phyloP scores from a whole-genome alignment of 2,329 filamentous ascomycete genomes.

The Colletotrichum spaethianum region DNA sequence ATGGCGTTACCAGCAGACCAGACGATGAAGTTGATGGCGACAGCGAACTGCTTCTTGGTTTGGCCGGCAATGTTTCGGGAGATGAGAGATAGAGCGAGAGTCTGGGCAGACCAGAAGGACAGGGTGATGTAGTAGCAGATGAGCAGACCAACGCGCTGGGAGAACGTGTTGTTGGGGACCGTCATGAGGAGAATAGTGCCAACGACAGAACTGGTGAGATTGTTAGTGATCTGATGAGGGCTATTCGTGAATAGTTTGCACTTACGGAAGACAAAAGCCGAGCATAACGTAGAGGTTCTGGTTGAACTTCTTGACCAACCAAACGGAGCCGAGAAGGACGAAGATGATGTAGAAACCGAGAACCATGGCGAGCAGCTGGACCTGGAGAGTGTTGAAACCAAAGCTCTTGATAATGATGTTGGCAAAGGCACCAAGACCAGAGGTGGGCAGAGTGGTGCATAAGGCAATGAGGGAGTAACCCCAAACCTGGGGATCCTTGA shows the following conservation, averaged over 20 bases:
- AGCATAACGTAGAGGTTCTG: slow-evolving; percentile 80
- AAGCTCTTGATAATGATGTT: slow-evolving; percentile 82
- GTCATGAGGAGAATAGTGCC: slow-evolving; percentile 82
- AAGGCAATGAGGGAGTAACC: slow-evolving; percentile 76
- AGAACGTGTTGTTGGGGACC: slow-evolving; percentile 69
- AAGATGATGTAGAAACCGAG: slow-evolving; percentile 81
- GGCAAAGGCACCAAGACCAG: slow-evolving; percentile 80
- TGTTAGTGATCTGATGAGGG: background rate
- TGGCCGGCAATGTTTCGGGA: slow-evolving; percentile 80
- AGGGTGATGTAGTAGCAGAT: slow-evolving; percentile 83
- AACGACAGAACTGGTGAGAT: slow-evolving; percentile 70
- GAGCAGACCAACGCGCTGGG: slow-evolving; percentile 76
- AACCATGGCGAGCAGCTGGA: slow-evolving; percentile 82
- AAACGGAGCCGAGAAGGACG: slow-evolving; percentile 76
- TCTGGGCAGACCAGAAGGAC: slow-evolving; percentile 83
- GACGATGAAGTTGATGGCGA: slow-evolving; percentile 79
- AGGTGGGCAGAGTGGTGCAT: slow-evolving; percentile 81
- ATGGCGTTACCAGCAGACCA: slow-evolving; percentile 80
- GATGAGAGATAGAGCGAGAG: slow-evolving; percentile 76
- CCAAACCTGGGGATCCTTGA: slow-evolving; percentile 77
- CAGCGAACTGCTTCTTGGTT: slow-evolving; percentile 79
- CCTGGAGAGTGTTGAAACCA: slow-evolving; percentile 75
- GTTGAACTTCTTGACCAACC: slow-evolving; percentile 76
- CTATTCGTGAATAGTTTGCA: slow-evolving; percentile 27
- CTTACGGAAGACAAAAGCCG: slow-evolving; percentile 75